phyloP scores from a whole-genome alignment of 208 protist genomes.

The Phytomonas sp. region DNA sequence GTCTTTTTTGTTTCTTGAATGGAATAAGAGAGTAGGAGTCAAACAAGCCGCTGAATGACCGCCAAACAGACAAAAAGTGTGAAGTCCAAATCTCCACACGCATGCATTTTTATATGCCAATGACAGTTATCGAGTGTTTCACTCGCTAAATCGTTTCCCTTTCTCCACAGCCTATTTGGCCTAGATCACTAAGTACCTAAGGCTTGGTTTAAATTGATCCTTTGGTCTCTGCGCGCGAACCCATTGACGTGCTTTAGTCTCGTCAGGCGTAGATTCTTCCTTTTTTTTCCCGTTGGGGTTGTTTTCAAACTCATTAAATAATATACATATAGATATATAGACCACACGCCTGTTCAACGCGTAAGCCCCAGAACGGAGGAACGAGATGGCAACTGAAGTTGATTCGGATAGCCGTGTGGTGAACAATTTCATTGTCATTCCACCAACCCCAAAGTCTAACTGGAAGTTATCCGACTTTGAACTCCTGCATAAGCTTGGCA shows the following conservation, averaged over 20 bases:
- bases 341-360: neutral
- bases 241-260: neutral
- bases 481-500: constrained; percentile 90
- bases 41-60: neutral
- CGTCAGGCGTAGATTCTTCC: neutral
- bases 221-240: neutral
- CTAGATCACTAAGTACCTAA: no score
- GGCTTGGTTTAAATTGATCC: no score
- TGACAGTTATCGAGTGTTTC: no score
- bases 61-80: neutral
- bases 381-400: constrained; percentile 37
- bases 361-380: neutral
- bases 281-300: neutral
- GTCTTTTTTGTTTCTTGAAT: constrained; percentile 15
- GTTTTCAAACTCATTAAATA: constrained; percentile 6
- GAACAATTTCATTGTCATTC: constrained; percentile 62
- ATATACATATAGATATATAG: constrained; percentile 4
- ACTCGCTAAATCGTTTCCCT: no score
- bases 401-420: constrained; percentile 45
- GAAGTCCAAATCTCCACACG: neutral
- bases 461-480: constrained; percentile 93
- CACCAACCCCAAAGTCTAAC: constrained; percentile 45
- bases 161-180: no score
- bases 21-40: no score
- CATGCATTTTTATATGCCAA: no score